Evolutionary conservation across 2,329 filamentous ascomycete genomes (phyloP).

Genomic region (Sordariomycetes sp.): DNA sequence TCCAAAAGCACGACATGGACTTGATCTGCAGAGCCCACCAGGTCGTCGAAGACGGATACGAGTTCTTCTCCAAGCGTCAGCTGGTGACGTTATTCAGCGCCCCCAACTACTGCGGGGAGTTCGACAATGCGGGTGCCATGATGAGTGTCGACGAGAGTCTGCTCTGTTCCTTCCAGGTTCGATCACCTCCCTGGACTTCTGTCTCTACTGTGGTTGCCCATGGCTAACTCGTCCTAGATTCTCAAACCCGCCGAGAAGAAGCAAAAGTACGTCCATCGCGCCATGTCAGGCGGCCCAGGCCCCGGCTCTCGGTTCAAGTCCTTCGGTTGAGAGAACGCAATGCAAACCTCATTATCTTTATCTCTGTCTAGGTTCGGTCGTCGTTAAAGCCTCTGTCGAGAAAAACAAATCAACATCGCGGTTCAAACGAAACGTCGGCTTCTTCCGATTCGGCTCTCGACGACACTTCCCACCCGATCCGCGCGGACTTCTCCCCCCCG

Average conservation of each 20-base stretch:
- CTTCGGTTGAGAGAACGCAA: constrained; percentile 25
- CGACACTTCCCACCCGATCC: not conserved
- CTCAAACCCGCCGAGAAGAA: constrained; percentile 99
- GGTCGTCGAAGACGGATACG: constrained; percentile 97
- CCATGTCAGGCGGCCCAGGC: constrained; percentile 45
- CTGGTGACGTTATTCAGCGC: constrained; percentile 96
- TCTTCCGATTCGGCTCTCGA: not conserved
- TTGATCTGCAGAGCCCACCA: constrained; percentile 97
- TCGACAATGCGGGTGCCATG: constrained; percentile 98
- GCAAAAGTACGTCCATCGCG: constrained; percentile 94
- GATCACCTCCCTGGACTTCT: not conserved
- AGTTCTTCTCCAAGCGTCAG: constrained; percentile 98
- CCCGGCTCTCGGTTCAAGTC: constrained; percentile 10
- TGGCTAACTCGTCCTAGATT: constrained; percentile 46
- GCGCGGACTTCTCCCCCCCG: not conserved
- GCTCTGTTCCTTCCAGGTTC: constrained; percentile 95
- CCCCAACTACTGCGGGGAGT: constrained; percentile 98
- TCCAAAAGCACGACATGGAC: constrained; percentile 99
- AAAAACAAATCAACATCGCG: not conserved
- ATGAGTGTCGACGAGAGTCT: constrained; percentile 99
- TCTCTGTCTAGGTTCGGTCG: constrained; percentile 89
- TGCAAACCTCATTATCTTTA: constrained; percentile 55
- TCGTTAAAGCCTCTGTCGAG: constrained; percentile 51
- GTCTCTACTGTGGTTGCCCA: not conserved
- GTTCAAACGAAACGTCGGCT: not conserved